Evolutionary conservation across 768 basidiomycete genomes (phyloP), one percentile per base, ranked within the genome.

Genomic region (Xerocomus potaroensis): DNA sequence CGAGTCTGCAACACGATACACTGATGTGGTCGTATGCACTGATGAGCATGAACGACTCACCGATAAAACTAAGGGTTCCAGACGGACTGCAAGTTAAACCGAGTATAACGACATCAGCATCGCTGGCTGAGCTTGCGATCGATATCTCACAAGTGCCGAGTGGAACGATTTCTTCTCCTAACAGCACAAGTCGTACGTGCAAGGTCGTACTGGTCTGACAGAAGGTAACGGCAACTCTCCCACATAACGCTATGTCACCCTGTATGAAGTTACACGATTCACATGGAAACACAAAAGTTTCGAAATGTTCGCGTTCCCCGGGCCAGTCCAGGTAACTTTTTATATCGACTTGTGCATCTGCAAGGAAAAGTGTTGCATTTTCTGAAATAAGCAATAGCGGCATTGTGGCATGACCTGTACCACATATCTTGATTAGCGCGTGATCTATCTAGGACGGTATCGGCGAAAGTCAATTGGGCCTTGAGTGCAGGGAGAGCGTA

Each of bases 61-160:
- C 62, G n/a, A 82, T 57, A 26, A 80, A 57, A 49, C 70, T 77
- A 35, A 82, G 47, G 54, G 67, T 65, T 16, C 81, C 81, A 5
- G 73, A 71, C 0, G 64, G 31, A 50, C 77, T 80, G 42, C 62
- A 66, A 34, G 60, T 58, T 12, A 65, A 22, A 24, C 56, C 48
- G 7, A 24, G 24, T 26, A 60, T 41, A 31, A 23, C 19, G 12
- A 35, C 3, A 10, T 49, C 8, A 3, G 9, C 12, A 19, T 34
- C 27, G 4, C 16, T 34, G 24, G 37, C 39, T 19, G 48, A 43
- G 26, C 34, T 45, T 44, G 49, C 14, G 3, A 64, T 45, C n/a
- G 51, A 48, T 26, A 65, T 47, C 36, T 65, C 57, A 36, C 59
- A 60, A 1, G 50, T 47, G 23, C 54, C 63, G 6, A 46, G 2